phyloP scores from a whole-genome alignment of 306 rosid species.

The Rosa persica region DNA sequence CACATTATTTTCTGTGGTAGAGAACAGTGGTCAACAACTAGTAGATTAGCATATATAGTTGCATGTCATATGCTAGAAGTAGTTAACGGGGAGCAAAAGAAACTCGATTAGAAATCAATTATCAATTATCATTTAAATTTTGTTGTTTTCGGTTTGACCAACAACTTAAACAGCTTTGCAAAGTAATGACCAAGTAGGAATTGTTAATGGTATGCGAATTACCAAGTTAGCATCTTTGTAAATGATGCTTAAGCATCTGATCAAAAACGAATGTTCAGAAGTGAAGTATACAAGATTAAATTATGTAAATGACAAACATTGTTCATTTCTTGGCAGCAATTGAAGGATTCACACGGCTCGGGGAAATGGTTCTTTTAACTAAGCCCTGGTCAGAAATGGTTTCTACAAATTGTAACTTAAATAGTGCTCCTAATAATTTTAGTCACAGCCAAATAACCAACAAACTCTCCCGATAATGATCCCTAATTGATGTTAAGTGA shows the following conservation, averaged over 20 bases:
- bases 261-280: neutral
- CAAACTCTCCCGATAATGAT: too few relatives aligned
- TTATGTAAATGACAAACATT: neutral
- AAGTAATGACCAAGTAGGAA: neutral
- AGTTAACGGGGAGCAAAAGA: too few relatives aligned
- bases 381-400: too few relatives aligned
- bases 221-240: neutral
- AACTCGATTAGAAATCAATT: too few relatives aligned
- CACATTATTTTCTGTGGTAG: neutral
- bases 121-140: too few relatives aligned
- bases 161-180: neutral
- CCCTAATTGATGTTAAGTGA: too few relatives aligned
- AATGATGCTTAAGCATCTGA: neutral
- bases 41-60: too few relatives aligned
- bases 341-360: constrained; percentile 25
- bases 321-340: constrained; percentile 31
- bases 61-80: too few relatives aligned
- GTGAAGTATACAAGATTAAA: neutral
- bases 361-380: constrained; percentile 18
- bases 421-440: too few relatives aligned
- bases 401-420: too few relatives aligned
- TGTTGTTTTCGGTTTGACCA: neutral
- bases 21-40: too few relatives aligned
- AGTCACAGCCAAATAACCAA: too few relatives aligned
- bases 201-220: neutral